Percentiles rank a stretch among this genome's conserved stretches.
Evolutionary conservation across 192 early-diverging fungal species (phyloP).

Genomic region (Coemansia sp.): DNA sequence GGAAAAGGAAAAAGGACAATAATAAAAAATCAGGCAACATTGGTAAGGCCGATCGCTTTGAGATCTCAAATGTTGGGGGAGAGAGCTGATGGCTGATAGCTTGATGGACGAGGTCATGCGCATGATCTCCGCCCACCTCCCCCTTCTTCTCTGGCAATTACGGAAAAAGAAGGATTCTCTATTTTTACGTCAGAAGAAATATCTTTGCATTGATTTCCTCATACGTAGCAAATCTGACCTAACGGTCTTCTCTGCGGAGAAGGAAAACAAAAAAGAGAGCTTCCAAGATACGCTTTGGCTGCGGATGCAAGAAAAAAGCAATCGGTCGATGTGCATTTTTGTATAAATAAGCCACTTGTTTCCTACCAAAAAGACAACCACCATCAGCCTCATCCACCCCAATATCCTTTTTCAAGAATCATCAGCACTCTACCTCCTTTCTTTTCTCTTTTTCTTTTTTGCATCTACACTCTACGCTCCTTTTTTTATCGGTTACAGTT

Average conservation of each 20-base stretch:
- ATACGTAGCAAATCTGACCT: background rate
- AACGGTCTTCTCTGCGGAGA: conserved; percentile 4
- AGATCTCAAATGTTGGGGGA: conserved; percentile 1
- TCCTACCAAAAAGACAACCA: background rate
- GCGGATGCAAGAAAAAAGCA: background rate
- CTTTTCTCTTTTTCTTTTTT: background rate
- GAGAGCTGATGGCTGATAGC: background rate
- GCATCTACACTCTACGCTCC: background rate
- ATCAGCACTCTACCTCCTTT: background rate
- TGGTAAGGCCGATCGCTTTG: background rate
- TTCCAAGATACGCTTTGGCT: background rate
- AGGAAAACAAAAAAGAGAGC: background rate
- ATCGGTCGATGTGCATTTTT: background rate
- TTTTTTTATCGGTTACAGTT: background rate
- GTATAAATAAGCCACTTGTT: background rate
- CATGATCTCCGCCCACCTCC: conserved; percentile 7
- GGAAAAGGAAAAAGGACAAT: background rate
- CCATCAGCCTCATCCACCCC: background rate
- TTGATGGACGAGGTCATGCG: background rate
- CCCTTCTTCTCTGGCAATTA: background rate
- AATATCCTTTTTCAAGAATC: background rate
- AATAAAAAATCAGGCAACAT: conserved; percentile 10
- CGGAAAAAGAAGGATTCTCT: conserved; percentile 3
- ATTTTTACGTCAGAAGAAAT: conserved; percentile 5
- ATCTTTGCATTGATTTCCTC: conserved; percentile 14